Evolutionary conservation across 1,284 basidiomycete genomes (phyloP), one percentile per base, ranked within the genome.

Genomic region (Malassezia yamatoensis): DNA sequence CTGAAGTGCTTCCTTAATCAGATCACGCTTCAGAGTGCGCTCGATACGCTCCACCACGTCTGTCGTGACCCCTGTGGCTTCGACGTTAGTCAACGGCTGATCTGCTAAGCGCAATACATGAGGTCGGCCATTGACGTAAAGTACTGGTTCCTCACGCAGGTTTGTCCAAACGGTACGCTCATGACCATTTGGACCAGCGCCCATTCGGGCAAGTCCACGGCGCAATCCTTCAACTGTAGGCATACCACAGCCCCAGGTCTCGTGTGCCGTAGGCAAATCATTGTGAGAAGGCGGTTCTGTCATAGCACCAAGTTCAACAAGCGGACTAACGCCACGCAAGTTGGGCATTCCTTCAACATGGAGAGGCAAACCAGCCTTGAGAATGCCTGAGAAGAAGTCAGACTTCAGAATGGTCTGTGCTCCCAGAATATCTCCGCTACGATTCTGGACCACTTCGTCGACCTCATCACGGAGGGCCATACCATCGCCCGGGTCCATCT

Each of bases 321-420:
- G 49, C 43, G 71, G 56, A 36, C 64, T 58, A 1, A 72, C 71
- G 16, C 65, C 65, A 3, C 72, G 59, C 53, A 74, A 39, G 42
- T 74, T 74, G 4, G 72, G 72, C 60, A 72, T 72, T 0, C 72
- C 72, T 6, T 71, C 69, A 20, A 74, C 72, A 11, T 62, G 57
- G 42, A 67, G 61, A 29, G 65, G 67, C 47, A 69, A 51, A 18
- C 66, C 64, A 11, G 62, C 54, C 54, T 66, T 67, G 53, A 69
- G 53, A 47, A 74, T 68, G 10, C 72, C 72, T 32, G 63, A 63
- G 81, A 96, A 96, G 78, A 96, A 91, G 76, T 96, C 91, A 54
- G 88, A 91, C 78, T 99, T 99, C 70, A 98, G 80, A 68, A 98
- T 96, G 0, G 90, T 93, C 12, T 85, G 89, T 0, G 88, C 86